Evolutionary conservation across 305 asterid species (phyloP).

Genomic region (Solanum hybrid): DNA sequence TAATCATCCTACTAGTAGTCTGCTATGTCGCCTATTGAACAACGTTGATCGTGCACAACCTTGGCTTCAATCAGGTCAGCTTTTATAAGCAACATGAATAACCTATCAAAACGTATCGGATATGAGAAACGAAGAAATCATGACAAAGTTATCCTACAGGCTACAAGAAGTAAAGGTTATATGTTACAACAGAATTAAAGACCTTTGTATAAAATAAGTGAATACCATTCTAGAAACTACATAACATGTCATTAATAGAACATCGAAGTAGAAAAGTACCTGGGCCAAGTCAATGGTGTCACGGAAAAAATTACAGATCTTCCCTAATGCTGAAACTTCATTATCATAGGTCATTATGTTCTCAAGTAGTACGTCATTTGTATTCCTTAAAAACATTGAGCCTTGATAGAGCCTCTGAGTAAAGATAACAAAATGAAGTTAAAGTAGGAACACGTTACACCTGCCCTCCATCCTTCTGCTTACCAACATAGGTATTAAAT

Average conservation of each 20-base stretch:
- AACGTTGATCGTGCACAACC: conserved; percentile 18
- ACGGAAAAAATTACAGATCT: conserved; percentile 10
- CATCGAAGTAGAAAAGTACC: background rate
- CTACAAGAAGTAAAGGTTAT: background rate
- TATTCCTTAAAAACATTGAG: conserved; percentile 1
- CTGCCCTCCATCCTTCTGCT: background rate
- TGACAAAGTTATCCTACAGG: background rate
- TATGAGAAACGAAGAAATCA: background rate
- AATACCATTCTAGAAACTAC: background rate
- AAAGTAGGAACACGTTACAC: background rate
- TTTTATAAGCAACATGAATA: conserved; percentile 14
- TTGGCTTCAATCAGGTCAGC: conserved; percentile 17
- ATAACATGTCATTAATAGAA: background rate
- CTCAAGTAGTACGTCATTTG: conserved; percentile 6
- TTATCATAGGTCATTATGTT: conserved; percentile 15
- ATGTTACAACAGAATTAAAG: background rate
- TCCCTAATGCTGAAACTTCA: conserved; percentile 15
- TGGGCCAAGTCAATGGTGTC: conserved; percentile 11
- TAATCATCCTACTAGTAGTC: conserved; percentile 6
- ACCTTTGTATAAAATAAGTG: background rate
- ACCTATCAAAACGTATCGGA: background rate
- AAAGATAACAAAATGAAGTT: background rate
- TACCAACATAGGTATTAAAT: conserved; percentile 27
- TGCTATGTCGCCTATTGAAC: conserved; percentile 15
- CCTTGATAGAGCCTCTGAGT: conserved; percentile 15